Base-by-base conservation (phyloP, 2,329 filamentous ascomycete genomes). In the Ustilaginoidea virens region DNA sequence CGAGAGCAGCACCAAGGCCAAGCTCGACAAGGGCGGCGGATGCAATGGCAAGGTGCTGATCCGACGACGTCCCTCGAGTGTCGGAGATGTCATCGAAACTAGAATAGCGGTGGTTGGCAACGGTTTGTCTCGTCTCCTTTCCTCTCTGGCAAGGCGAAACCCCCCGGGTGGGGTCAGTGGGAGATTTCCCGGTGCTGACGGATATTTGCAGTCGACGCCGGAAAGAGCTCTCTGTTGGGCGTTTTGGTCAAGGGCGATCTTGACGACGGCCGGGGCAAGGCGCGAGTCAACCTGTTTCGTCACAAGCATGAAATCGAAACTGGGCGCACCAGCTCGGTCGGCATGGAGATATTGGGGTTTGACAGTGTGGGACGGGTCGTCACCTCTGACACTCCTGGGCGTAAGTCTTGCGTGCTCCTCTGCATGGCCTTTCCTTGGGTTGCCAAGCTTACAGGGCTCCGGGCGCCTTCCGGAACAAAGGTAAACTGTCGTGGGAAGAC, bases 261-360 rank as follows among this genome's bases (percentile, higher is more conserved):
- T 2, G 90, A 98, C 44, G 90, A 98, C 54, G 90, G 90, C 11
- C 71, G 90, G 47, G 90, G 90, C 9, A 87, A 81, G 52, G 87
- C 90, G 25, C 78, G 90, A 36, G 81, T 98, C 29, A 96, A 93
- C 39, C 72, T 98, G 9, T 98, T 98, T 57, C 73, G 90, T 11
- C 90, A 98, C 54, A 96, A 98, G 55, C 90, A 98, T 47, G 90
- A 98, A 56, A 80, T 96, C 23, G 90, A 98, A 55, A 90, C 81
- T 26, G 90, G 90, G 2, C 70, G 90, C 39, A 98, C 90, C 7
- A 93, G 83, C 48, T 94, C 86, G 0, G 90, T 98, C 1, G 87
- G 90, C 23, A 92, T 96, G 86, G 90, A 98, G 53, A 96, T 96
- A 36, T 85, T 96, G 78, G 90, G 90, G 2, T 98, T 94, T 43